Evolutionary conservation across 768 basidiomycete genomes (phyloP).

Genomic region (Wakefieldia striispora): DNA sequence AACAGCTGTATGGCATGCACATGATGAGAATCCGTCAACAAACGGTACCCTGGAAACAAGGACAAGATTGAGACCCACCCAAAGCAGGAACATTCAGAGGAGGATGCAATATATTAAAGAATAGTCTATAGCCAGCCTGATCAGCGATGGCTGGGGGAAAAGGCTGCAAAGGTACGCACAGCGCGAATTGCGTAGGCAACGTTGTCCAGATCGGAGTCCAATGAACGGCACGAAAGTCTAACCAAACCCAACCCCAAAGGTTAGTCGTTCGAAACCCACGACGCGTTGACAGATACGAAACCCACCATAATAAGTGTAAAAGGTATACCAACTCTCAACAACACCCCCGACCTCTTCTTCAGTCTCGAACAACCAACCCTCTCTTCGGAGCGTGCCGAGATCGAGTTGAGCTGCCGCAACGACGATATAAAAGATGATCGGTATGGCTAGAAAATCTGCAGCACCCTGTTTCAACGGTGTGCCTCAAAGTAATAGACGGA

Average conservation of each 20-base stretch:
- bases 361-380: constrained; percentile 85
- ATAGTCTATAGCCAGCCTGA: constrained; percentile 49
- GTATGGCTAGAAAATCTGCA: constrained; percentile 78
- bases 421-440: constrained; percentile 79
- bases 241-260: not conserved
- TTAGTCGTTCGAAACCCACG: not conserved
- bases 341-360: constrained; percentile 33
- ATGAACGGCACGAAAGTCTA: constrained; percentile 60
- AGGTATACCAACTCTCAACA: constrained; percentile 70
- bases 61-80: constrained; percentile 39
- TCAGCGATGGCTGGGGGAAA: constrained; percentile 6
- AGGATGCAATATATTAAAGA: constrained; percentile 84
- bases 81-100: constrained; percentile 89
- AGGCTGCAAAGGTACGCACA: constrained; percentile 48
- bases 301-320: constrained; percentile 77
- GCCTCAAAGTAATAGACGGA: not conserved
- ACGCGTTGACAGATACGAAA: not conserved
- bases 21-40: not conserved
- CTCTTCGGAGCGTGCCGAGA: constrained; percentile 53
- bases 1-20: constrained; percentile 52
- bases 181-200: constrained; percentile 90
- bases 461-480: not conserved
- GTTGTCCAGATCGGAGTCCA: constrained; percentile 75
- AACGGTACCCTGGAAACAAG: not conserved
- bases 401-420: constrained; percentile 62